Conservation (phyloP, 1,284 basidiomycete genomes). For the Trichosporon ovoides region DNA sequence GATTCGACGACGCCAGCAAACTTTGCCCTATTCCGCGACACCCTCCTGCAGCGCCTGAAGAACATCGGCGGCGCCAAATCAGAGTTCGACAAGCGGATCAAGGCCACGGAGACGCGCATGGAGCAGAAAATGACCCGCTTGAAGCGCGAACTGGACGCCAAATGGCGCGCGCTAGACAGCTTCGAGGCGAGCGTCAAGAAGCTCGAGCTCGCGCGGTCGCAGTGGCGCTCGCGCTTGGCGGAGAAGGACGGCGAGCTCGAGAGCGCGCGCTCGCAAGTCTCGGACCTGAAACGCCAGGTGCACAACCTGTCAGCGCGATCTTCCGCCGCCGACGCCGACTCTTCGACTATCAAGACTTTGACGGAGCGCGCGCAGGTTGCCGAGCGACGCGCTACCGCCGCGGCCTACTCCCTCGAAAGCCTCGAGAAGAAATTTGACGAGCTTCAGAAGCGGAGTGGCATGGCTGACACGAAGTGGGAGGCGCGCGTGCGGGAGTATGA, state of each 20-base stretch:
- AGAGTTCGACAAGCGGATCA: conserved; percentile 79
- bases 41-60: conserved; percentile 80
- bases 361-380: conserved; percentile 68
- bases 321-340: conserved; percentile 57
- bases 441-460: conserved; percentile 63
- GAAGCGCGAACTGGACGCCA: conserved; percentile 77
- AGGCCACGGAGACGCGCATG: conserved; percentile 63
- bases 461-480: conserved; percentile 82
- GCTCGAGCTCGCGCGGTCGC: conserved; percentile 73
- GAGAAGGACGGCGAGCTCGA: conserved; percentile 86
- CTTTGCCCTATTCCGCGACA: conserved; percentile 82
- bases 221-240: conserved; percentile 77
- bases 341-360: conserved; percentile 52
- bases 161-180: conserved; percentile 89
- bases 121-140: conserved; percentile 56
- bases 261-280: conserved; percentile 69
- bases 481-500: conserved; percentile 89
- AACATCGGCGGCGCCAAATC: conserved; percentile 73
- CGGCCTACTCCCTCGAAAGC: conserved; percentile 72
- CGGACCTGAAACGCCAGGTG: conserved; percentile 58
- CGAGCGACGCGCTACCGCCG: conserved; percentile 72
- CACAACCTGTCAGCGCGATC: not conserved
- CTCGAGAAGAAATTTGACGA: conserved; percentile 75
- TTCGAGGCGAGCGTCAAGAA: conserved; percentile 84
- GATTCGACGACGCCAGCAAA: conserved; percentile 57